These are phyloP conservation scores for Orobanche coerulescens DNA, from an alignment of 257 asterid genomes.

Conservation along the genomic window DNA sequence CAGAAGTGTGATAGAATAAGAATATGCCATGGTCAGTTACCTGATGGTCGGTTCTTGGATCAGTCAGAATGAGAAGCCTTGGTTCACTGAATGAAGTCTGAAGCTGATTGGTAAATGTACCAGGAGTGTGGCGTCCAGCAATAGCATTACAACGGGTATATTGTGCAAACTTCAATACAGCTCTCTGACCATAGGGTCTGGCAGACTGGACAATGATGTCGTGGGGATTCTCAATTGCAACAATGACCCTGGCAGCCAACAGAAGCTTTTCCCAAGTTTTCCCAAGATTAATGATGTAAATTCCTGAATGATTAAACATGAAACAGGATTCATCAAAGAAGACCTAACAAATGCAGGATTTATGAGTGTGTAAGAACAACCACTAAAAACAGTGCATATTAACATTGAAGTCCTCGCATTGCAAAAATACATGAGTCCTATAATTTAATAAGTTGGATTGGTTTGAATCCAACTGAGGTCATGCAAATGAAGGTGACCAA, in stretches of 20 bases:
- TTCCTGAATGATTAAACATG: conserved; percentile 22
- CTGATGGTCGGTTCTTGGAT: conserved; percentile 43
- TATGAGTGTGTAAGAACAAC: too few relatives aligned
- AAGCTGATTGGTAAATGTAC: conserved; percentile 37
- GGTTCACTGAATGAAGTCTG: conserved; percentile 43
- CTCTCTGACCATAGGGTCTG: conserved; percentile 45
- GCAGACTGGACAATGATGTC: conserved; percentile 51
- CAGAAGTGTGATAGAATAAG: neutral
- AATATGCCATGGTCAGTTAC: neutral
- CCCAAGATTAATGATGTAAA: conserved; percentile 36
- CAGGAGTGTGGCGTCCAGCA: conserved; percentile 47
- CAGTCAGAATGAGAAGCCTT: conserved; percentile 35
- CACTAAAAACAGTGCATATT: too few relatives aligned
- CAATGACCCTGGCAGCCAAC: conserved; percentile 45
- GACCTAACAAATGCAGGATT: neutral
- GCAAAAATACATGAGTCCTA: too few relatives aligned
- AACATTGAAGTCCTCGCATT: too few relatives aligned
- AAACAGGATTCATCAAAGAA: neutral
- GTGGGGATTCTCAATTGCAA: conserved; percentile 37
- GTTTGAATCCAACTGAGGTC: too few relatives aligned
- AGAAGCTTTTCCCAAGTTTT: conserved; percentile 44
- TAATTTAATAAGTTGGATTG: too few relatives aligned
- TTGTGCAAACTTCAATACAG: conserved; percentile 42
- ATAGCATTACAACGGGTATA: conserved; percentile 36
- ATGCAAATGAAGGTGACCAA: too few relatives aligned